Percentiles rank a stretch among this genome's conserved stretches.
Evolutionary conservation across 2,329 filamentous ascomycete species (phyloP).

Genomic region (Teratosphaeria zuluensis): DNA sequence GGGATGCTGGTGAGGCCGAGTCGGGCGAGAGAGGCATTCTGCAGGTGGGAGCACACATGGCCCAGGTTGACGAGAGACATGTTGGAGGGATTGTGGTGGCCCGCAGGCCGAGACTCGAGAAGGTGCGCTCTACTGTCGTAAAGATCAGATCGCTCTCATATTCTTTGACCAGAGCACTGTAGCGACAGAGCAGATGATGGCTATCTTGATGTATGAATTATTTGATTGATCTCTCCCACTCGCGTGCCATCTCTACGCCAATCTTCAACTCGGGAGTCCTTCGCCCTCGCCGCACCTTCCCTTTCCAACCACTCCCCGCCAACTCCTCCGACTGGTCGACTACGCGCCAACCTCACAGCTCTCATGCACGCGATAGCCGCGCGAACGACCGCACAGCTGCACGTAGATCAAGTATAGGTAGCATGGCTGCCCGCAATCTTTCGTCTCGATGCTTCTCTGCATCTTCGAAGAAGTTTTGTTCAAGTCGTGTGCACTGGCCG

Average conservation of each 20-base stretch:
- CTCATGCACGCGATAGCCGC: no score
- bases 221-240: neutral
- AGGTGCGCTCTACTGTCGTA: neutral
- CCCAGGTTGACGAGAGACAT: constrained; percentile 66
- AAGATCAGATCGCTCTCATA: neutral
- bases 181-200: neutral
- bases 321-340: neutral
- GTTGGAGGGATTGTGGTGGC: constrained; percentile 25
- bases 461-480: neutral
- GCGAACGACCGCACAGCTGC: neutral
- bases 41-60: constrained; percentile 80
- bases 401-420: neutral
- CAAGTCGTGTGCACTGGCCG: neutral
- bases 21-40: constrained; percentile 77
- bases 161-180: neutral
- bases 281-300: constrained; percentile 2
- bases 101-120: constrained; percentile 2
- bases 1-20: constrained; percentile 77
- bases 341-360: neutral
- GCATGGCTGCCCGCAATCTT: neutral
- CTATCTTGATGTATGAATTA: neutral
- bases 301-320: neutral
- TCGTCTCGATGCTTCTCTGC: neutral
- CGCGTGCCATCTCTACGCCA: neutral
- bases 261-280: neutral